phyloP scores from a whole-genome alignment of 1,284 basidiomycete genomes.

The Ustilago curta region DNA sequence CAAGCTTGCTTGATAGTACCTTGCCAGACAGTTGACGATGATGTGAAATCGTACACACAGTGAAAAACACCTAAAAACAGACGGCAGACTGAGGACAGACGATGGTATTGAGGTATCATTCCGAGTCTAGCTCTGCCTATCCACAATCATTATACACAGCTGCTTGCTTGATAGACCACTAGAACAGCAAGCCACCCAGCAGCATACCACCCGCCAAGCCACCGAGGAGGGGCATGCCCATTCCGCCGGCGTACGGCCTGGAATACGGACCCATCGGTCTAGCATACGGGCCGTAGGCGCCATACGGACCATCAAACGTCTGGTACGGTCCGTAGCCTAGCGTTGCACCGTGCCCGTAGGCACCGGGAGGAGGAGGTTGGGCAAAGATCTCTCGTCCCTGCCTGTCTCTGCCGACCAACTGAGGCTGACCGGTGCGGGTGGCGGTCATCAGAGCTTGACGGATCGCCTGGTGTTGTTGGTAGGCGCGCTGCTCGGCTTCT shows the following conservation, averaged over 20 bases:
- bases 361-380: conserved; percentile 51
- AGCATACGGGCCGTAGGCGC: conserved; percentile 37
- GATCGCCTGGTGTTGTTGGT: conserved; percentile 48
- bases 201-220: conserved; percentile 53
- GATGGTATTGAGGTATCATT: conserved; percentile 12
- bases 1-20: conserved; percentile 34
- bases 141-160: neutral
- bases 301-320: conserved; percentile 39
- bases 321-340: conserved; percentile 53
- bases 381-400: conserved; percentile 53
- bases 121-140: neutral
- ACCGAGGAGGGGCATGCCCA: conserved; percentile 35
- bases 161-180: neutral
- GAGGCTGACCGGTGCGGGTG: conserved; percentile 51
- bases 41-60: conserved; percentile 1
- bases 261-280: conserved; percentile 43
- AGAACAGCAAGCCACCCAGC: conserved; percentile 53
- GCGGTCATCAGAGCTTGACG: conserved; percentile 37
- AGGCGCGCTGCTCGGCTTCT: conserved; percentile 53
- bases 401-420: conserved; percentile 44
- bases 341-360: conserved; percentile 37
- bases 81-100: neutral
- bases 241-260: conserved; percentile 26
- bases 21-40: neutral
- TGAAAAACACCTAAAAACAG: too few species aligned